Conservation (phyloP, 768 basidiomycete genomes). For the Phaeotremella skinneri region DNA sequence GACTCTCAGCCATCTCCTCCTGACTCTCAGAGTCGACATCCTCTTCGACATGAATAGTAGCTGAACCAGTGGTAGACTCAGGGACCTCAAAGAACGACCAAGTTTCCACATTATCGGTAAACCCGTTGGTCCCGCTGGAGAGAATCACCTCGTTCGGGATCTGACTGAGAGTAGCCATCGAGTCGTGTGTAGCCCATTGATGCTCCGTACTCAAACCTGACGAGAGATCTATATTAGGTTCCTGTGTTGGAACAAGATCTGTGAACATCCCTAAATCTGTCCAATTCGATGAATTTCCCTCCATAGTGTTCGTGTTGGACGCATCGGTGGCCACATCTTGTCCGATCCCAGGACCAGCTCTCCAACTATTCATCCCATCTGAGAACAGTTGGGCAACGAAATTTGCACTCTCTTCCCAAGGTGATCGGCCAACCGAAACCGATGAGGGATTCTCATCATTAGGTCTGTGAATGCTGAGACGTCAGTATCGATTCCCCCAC, state of each 20-base stretch:
- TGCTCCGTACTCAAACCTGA: neutral
- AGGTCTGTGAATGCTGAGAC: no score
- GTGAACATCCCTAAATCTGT: neutral
- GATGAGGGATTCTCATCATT: no score
- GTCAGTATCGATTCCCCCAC: no score
- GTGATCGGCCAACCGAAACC: no score
- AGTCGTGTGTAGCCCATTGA: neutral
- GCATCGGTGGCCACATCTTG: neutral
- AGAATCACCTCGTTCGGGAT: neutral
- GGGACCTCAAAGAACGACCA: neutral
- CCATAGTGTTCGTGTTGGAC: neutral
- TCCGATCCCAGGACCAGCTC: neutral
- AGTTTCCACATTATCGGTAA: neutral
- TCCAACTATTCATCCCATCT: neutral
- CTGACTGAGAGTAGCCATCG: neutral
- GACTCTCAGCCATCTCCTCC: no score
- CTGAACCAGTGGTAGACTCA: neutral
- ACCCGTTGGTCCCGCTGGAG: neutral
- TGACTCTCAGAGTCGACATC: no score
- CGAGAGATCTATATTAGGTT: neutral
- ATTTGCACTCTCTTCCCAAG: neutral
- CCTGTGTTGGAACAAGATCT: neutral
- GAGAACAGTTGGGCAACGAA: neutral
- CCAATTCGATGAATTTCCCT: neutral
- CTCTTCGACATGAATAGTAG: no score